phyloP scores from a whole-genome alignment of 352 stramenopile genomes.

The Phytophthora idaei region DNA sequence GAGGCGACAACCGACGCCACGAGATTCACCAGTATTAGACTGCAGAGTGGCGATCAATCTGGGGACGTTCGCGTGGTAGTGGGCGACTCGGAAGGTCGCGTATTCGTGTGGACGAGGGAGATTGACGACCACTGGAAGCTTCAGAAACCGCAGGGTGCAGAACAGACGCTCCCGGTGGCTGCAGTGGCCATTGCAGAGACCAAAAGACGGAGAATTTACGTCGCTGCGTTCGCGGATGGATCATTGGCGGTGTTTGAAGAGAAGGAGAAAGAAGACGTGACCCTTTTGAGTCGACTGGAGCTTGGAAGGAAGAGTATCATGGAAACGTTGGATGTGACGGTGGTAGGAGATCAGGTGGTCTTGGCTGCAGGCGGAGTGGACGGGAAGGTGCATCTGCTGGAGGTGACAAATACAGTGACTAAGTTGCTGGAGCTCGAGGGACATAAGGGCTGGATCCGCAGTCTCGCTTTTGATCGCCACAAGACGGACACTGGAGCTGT shows the following conservation, averaged over 20 bases:
- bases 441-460: constrained; percentile 72
- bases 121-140: constrained; percentile 23
- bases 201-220: constrained; percentile 36
- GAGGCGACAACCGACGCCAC: constrained; percentile 30
- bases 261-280: constrained; percentile 17
- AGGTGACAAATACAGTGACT: constrained; percentile 29
- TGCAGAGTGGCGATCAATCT: constrained; percentile 25
- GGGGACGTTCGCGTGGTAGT: constrained; percentile 43
- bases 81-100: constrained; percentile 63
- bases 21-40: constrained; percentile 52
- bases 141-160: constrained; percentile 13
- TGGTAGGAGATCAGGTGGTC: constrained; percentile 41
- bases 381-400: constrained; percentile 66
- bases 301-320: constrained; percentile 59
- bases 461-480: constrained; percentile 53
- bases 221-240: constrained; percentile 58
- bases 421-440: constrained; percentile 54
- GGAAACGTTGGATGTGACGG: constrained; percentile 46
- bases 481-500: neutral
- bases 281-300: constrained; percentile 25
- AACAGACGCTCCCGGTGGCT: constrained; percentile 23
- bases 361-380: constrained; percentile 75
- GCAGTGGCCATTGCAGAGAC: constrained; percentile 44
- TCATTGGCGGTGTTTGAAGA: constrained; percentile 44
- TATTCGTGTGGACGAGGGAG: constrained; percentile 54